Conservation (phyloP, 2,329 filamentous ascomycete genomes). For the Ceratocystis cubensis region DNA sequence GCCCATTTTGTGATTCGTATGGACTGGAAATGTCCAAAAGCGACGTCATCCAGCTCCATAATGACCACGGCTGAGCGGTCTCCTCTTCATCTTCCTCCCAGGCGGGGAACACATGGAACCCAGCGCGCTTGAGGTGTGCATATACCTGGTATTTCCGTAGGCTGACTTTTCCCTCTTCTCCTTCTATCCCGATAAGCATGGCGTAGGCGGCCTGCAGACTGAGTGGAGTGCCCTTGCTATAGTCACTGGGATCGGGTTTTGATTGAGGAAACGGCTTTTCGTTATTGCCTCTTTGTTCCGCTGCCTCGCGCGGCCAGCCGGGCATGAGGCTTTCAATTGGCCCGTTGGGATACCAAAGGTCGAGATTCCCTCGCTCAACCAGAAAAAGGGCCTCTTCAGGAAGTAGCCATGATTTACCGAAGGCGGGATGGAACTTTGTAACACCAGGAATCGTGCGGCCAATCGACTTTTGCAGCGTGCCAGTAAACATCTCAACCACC, state of each 20-base stretch:
- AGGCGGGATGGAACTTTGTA: slow-evolving; percentile 39
- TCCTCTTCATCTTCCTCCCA: slow-evolving; percentile 28
- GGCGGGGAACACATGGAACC: slow-evolving; percentile 69
- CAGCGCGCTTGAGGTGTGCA: slow-evolving; percentile 65
- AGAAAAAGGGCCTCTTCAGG: slow-evolving; percentile 87
- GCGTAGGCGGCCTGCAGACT: slow-evolving; percentile 86
- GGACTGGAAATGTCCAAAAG: slow-evolving; percentile 29
- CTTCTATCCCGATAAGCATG: slow-evolving; percentile 61
- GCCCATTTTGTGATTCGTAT: slow-evolving; percentile 32
- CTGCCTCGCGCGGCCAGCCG: slow-evolving; percentile 21
- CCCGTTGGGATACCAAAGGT: slow-evolving; percentile 67
- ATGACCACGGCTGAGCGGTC: slow-evolving; percentile 22
- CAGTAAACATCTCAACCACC: slow-evolving; percentile 57
- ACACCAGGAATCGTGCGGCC: slow-evolving; percentile 51
- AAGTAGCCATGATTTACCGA: slow-evolving; percentile 63
- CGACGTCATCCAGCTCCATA: slow-evolving; percentile 45
- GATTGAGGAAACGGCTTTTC: slow-evolving; percentile 23
- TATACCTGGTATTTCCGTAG: slow-evolving; percentile 84
- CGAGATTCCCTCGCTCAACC: slow-evolving; percentile 73
- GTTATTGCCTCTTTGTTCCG: slow-evolving; percentile 23
- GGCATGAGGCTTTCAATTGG: slow-evolving; percentile 40
- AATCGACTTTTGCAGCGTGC: slow-evolving; percentile 61
- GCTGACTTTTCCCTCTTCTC: slow-evolving; percentile 45
- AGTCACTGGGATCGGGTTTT: slow-evolving; percentile 30
- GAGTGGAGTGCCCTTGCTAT: slow-evolving; percentile 62